Evolutionary conservation across 805 yeast genomes (phyloP), one percentile per base, ranked within the genome.

Genomic region (Candida piceae): DNA sequence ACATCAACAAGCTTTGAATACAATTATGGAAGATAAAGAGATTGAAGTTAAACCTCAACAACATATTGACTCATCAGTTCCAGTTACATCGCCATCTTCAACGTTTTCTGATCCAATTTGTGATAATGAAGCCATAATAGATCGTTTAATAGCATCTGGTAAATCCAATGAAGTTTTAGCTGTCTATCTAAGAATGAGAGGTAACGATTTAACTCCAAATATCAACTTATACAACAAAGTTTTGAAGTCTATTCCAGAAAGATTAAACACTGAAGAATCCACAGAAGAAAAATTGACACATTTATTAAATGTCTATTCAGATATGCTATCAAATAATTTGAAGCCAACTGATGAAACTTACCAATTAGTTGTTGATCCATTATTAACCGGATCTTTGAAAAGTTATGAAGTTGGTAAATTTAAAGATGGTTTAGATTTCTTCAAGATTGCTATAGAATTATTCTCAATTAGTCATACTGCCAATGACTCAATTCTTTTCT

Each of bases 261-360:
- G 93, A 55, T 49, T 64, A 3, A 58, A 75, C 26, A 69, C 70
- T 38, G 73, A 72, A 38, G 72, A 69, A 43, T 65, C 78, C 18
- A 58, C 74, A 6, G 87, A 83, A 53, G 71, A 70, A 31, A 74
- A 72, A 52, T 64, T 83, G 53, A 80, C 84, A 2, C 74, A 71
- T 36, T 55, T 83, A 40, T 60, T 83, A 44, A 79, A 76, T 16
- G 77, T 80, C 24, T 83, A 83, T 52, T 84, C 83, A 34, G 88
- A 80, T 48, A 61, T 81, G 53, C 64, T 83, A 26, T 52, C 72
- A 17, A 66, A 69, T 45, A 67, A 64, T 42, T 41, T 75, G 27
- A 78, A 74, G 52, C 93, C 93, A 13, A 66, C 70, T 18, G 49
- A 55, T 29, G 63, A 62, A 15, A 80, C 84, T 7, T 82, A 75